Evolutionary conservation across 805 yeast species (phyloP).

Genomic region (Scheffersomyces stipitis): DNA sequence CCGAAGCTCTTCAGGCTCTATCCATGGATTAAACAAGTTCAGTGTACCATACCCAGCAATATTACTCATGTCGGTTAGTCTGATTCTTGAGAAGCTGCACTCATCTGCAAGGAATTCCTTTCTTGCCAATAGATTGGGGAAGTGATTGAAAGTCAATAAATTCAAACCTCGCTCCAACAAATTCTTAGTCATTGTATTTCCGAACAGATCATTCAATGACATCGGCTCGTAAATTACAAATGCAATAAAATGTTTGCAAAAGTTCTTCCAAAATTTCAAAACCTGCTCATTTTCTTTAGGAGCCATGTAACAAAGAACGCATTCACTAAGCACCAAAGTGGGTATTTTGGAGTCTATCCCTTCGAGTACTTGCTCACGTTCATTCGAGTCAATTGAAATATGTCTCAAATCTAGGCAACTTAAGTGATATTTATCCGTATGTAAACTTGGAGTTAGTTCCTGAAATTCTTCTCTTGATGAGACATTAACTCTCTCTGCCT

Average conservation of each 20-base stretch:
- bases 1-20: slow-evolving; percentile 34
- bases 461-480: slow-evolving; percentile 23
- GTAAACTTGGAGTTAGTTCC: slow-evolving; percentile 25
- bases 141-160: slow-evolving; percentile 55
- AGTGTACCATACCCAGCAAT: slow-evolving; percentile 43
- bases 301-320: slow-evolving; percentile 70
- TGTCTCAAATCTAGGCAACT: slow-evolving; percentile 55
- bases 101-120: slow-evolving; percentile 17
- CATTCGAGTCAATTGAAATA: slow-evolving; percentile 11
- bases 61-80: slow-evolving; percentile 47
- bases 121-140: slow-evolving; percentile 42
- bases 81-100: slow-evolving; percentile 28
- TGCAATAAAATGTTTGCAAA: slow-evolving; percentile 19
- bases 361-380: slow-evolving; percentile 7
- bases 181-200: slow-evolving; percentile 65
- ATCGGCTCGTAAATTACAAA: slow-evolving; percentile 70
- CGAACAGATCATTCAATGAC: slow-evolving; percentile 61
- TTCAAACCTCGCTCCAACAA: slow-evolving; percentile 60
- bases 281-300: slow-evolving; percentile 49
- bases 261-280: slow-evolving; percentile 39
- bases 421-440: slow-evolving; percentile 48
- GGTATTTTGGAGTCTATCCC: slow-evolving; percentile 40
- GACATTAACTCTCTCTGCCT: slow-evolving; percentile 11
- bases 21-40: slow-evolving; percentile 52
- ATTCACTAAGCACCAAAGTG: slow-evolving; percentile 68